Conservation (phyloP, 495 filamentous ascomycete species). For the Cercophora scortea region DNA sequence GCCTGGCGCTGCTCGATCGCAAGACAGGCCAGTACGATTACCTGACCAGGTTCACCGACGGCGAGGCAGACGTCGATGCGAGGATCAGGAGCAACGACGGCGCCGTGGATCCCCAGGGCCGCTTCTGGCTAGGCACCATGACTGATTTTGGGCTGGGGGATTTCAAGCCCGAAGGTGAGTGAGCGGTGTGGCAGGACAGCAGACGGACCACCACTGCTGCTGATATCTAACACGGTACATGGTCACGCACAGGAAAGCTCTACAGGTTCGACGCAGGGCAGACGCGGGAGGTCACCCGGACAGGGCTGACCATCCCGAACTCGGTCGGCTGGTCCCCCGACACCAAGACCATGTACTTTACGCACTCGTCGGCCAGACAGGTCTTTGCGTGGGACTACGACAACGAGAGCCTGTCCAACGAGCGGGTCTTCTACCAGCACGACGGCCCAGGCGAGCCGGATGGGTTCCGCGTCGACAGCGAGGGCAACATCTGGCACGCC, state of each 20-base stretch:
- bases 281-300: conserved; percentile 3
- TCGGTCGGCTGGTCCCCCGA: conserved; percentile 67
- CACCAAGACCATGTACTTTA: conserved; percentile 74
- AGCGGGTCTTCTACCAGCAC: conserved; percentile 58
- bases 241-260: conserved; percentile 26
- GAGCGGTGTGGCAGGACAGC: background rate
- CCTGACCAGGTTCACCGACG: conserved; percentile 32
- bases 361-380: conserved; percentile 62
- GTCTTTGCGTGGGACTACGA: conserved; percentile 75
- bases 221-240: background rate
- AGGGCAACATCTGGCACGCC: conserved; percentile 72
- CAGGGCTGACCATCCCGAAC: conserved; percentile 70
- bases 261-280: conserved; percentile 26
- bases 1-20: conserved; percentile 67
- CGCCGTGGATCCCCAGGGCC: conserved; percentile 67
- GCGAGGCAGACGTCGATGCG: conserved; percentile 34
- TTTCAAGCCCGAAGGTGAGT: conserved; percentile 47
- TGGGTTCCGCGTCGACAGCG: conserved; percentile 64
- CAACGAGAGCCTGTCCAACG: conserved; percentile 56
- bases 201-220: background rate
- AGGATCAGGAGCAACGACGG: conserved; percentile 70
- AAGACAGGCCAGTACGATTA: conserved; percentile 51
- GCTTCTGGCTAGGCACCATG: conserved; percentile 89
- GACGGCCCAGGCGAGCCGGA: conserved; percentile 59
- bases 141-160: conserved; percentile 57